These are phyloP conservation scores for Candida incommunis DNA, from an alignment of 805 yeast species.

Conservation along the genomic window DNA sequence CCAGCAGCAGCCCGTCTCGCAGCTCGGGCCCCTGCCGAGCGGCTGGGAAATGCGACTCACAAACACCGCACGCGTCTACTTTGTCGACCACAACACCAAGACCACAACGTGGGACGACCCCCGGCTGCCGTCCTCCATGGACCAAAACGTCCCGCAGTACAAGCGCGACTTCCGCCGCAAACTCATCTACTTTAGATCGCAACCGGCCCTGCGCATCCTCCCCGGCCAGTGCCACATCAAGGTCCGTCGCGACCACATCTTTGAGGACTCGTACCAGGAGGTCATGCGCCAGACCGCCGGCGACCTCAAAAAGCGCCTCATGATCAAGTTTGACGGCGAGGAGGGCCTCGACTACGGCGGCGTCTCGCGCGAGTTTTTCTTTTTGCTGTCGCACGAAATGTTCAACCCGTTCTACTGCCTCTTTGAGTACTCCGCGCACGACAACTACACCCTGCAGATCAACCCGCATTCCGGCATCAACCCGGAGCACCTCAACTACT, in stretches of 20 bases:
- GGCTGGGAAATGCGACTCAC: constrained; percentile 99
- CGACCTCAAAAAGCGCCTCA: constrained; percentile 89
- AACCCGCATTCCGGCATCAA: constrained; percentile 94
- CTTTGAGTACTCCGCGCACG: constrained; percentile 95
- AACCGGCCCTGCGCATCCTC: constrained; percentile 89
- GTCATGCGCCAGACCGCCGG: constrained; percentile 98
- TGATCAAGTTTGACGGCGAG: constrained; percentile 98
- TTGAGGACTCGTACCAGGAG: constrained; percentile 96
- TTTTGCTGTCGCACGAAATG: constrained; percentile 93
- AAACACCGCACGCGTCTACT: constrained; percentile 94
- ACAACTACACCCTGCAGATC: constrained; percentile 93
- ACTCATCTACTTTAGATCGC: constrained; percentile 93
- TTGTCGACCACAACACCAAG: constrained; percentile 97
- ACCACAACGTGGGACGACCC: constrained; percentile 99
- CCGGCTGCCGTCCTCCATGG: constrained; percentile 89
- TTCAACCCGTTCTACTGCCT: constrained; percentile 95
- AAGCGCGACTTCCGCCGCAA: constrained; percentile 98
- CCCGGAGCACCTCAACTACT: constrained; percentile 95
- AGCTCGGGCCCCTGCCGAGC: constrained; percentile 92
- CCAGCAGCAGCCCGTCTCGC: constrained; percentile 96
- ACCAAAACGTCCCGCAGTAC: constrained; percentile 97
- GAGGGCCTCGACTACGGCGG: constrained; percentile 99
- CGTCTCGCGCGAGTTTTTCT: constrained; percentile 95
- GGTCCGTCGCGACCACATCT: constrained; percentile 90
- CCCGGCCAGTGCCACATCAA: constrained; percentile 99